A percentile compares a stretch with the other conserved stretches of the same genome.
These are phyloP conservation scores for Phaeoacremonium minimum DNA, from an alignment of 2,329 filamentous ascomycete species.

Conservation along the genomic window DNA sequence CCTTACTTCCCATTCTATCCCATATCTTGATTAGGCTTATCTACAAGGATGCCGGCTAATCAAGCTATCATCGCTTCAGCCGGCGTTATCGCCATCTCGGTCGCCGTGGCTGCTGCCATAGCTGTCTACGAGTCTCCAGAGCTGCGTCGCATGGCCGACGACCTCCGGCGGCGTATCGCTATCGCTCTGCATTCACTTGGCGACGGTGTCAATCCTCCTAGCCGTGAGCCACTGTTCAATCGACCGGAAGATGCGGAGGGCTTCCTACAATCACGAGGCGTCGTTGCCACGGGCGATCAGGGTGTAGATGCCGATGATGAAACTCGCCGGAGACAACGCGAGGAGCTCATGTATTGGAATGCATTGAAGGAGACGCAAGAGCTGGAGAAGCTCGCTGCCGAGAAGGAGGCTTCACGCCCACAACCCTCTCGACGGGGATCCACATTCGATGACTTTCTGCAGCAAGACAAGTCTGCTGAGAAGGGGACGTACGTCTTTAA, in stretches of 20 bases:
- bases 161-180: constrained; percentile 58
- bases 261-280: constrained; percentile 50
- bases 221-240: constrained; percentile 55
- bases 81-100: constrained; percentile 52
- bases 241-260: constrained; percentile 63
- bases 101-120: constrained; percentile 53
- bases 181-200: constrained; percentile 55
- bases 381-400: constrained; percentile 18
- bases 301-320: constrained; percentile 61
- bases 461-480: constrained; percentile 44
- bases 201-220: constrained; percentile 46
- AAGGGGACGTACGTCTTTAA: constrained; percentile 55
- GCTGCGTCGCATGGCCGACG: constrained; percentile 55
- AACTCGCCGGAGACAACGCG: constrained; percentile 53
- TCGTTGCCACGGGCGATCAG: constrained; percentile 28
- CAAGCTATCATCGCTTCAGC: constrained; percentile 50
- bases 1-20: constrained; percentile 3
- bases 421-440: constrained; percentile 19
- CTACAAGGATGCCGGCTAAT: constrained; percentile 45
- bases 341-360: constrained; percentile 64
- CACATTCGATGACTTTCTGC: constrained; percentile 57
- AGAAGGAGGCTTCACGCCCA: constrained; percentile 12
- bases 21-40: constrained; percentile 1
- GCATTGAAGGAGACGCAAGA: constrained; percentile 12
- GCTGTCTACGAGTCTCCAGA: constrained; percentile 63